Conservation (phyloP, 2,329 filamentous ascomycete genomes). For the Beauveria sp. region DNA sequence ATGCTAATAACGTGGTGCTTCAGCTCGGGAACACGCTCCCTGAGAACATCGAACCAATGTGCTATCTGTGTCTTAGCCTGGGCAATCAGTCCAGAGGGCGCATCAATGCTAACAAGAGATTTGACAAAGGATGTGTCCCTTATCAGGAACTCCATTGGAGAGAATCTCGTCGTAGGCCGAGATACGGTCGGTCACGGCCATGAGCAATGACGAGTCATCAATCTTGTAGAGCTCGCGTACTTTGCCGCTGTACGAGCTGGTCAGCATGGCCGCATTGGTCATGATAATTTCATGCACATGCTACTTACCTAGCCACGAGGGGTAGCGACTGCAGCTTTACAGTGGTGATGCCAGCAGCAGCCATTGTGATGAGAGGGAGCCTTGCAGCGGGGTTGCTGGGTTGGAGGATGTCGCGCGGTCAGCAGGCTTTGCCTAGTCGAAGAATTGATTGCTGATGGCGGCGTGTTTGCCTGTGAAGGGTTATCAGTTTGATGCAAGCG, state of each 20-base stretch:
- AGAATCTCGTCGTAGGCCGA: slow-evolving; percentile 93
- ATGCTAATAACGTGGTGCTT: slow-evolving; percentile 46
- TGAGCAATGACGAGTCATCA: slow-evolving; percentile 62
- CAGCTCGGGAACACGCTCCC: slow-evolving; percentile 37
- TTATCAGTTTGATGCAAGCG: not conserved
- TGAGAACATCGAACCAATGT: slow-evolving; percentile 47
- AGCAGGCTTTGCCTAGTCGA: not conserved
- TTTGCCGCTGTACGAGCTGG: slow-evolving; percentile 40
- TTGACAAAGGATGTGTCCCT: slow-evolving; percentile 44
- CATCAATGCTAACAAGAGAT: slow-evolving; percentile 19
- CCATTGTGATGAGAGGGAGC: not conserved
- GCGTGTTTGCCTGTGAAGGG: not conserved
- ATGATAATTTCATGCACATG: too few relatives aligned
- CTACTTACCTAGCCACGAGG: slow-evolving; percentile 7
- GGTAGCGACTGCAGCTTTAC: slow-evolving; percentile 9
- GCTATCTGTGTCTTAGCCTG: slow-evolving; percentile 21
- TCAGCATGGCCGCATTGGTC: not conserved
- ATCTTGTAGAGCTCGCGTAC: slow-evolving; percentile 76
- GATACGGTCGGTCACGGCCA: slow-evolving; percentile 83
- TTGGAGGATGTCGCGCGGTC: not conserved
- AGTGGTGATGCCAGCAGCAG: slow-evolving; percentile 2
- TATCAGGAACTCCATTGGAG: slow-evolving; percentile 55
- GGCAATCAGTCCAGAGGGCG: not conserved
- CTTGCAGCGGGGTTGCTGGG: not conserved
- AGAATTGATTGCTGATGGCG: not conserved